Evolutionary conservation across 2,329 filamentous ascomycete genomes (phyloP).

Genomic region (Aureobasidium leucospermi): DNA sequence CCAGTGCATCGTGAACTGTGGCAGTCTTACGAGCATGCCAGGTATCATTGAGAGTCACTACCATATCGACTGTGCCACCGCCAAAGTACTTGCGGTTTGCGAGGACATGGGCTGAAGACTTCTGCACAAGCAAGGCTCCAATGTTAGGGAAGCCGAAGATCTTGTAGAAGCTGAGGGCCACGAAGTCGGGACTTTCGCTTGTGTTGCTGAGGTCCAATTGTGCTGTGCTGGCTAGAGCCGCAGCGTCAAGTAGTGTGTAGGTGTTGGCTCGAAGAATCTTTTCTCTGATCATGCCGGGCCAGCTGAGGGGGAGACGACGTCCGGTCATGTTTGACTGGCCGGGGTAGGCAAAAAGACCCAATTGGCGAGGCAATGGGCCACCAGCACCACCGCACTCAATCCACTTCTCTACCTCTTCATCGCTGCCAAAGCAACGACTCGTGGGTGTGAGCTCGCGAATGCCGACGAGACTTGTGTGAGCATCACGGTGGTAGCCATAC

Average conservation of each 20-base stretch:
- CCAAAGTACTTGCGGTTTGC: constrained; percentile 74
- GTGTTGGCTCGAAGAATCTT: constrained; percentile 24
- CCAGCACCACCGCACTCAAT: constrained; percentile 38
- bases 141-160: constrained; percentile 96
- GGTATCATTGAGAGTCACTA: constrained; percentile 65
- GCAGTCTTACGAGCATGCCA: constrained; percentile 75
- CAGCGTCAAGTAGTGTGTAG: constrained; percentile 76
- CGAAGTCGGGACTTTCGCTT: constrained; percentile 68
- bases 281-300: constrained; percentile 46
- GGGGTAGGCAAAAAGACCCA: constrained; percentile 68
- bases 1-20: constrained; percentile 70
- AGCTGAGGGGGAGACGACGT: constrained; percentile 61
- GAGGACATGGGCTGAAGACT: constrained; percentile 56
- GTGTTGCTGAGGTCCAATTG: constrained; percentile 62
- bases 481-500: constrained; percentile 76
- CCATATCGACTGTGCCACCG: constrained; percentile 88
- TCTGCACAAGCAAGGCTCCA: constrained; percentile 75
- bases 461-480: constrained; percentile 82
- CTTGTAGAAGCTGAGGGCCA: constrained; percentile 84
- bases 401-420: constrained; percentile 60
- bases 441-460: constrained; percentile 60
- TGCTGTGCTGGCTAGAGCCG: constrained; percentile 70
- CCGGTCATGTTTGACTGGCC: constrained; percentile 94
- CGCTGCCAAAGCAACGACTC: constrained; percentile 59
- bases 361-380: constrained; percentile 20